Evolutionary conservation across 306 rosid genomes (phyloP), one percentile per base, ranked within the genome.

Genomic region (Clitoria ternatea): DNA sequence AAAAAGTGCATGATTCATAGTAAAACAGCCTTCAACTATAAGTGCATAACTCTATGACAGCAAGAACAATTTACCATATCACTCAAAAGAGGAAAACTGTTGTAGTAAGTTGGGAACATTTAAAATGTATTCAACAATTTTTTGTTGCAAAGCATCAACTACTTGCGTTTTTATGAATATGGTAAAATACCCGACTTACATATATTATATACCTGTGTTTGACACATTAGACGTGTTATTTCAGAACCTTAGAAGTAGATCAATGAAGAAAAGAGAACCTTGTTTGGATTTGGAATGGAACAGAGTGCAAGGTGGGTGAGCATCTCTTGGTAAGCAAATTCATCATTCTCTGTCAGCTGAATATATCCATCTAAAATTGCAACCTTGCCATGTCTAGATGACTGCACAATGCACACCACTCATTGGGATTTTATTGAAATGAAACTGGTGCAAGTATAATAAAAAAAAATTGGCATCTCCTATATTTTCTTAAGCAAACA

Each of bases 291-390:
- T 42, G 77, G 77, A 70, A 77, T 62, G 64, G 86, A 81, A 36
- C 86, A 78, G 7, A 81, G 82, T 32, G 86, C 72, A 36, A 81
- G 86, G 79, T 79, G 86, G 44, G 89, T 62, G 62, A 81, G 68
- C 84, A 78, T 81, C 66, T 85, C 89, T 70, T 81, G 89, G 77
- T 85, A 81, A 18, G 86, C 84, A 76, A 71, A 85, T 42, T 85
- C 84, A 69, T 81, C 86, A 29, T 43, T 81, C 52, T 85, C 89
- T 19, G 86, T 76, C 47, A 79, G 72, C 43, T 81, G 89, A 24
- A 85, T 77, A 14, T 47, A 56, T 0, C 89, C 89, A 76, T 85
- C 84, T 29, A 79, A 79, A 15, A 85, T 52, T 0, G 64, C 84
- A 17, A 85, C 76, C 70, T 81, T 81, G 13, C 86, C 86, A 63